These are phyloP conservation scores for Pythium rhizo-oryzae DNA, from an alignment of 352 stramenopile genomes.

Conservation along the genomic window DNA sequence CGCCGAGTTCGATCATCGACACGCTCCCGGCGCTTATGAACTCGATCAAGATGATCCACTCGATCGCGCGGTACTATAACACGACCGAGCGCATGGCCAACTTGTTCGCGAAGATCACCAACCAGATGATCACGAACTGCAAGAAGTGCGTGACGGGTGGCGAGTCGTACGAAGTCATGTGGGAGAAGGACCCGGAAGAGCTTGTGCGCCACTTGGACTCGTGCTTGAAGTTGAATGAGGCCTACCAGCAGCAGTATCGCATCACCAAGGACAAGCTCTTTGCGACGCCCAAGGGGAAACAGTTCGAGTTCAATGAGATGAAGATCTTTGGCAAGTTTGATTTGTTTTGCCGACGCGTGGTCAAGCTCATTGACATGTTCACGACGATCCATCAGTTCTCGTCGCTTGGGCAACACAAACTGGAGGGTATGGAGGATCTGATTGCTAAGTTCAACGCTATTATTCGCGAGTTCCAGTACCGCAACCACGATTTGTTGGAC, in stretches of 20 bases:
- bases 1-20: conserved; percentile 97
- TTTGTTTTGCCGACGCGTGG: conserved; percentile 96
- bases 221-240: conserved; percentile 98
- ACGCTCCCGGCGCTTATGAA: conserved; percentile 98
- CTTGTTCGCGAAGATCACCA: conserved; percentile 98
- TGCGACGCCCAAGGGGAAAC: conserved; percentile 95
- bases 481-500: conserved; percentile 96
- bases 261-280: conserved; percentile 98
- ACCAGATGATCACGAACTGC: conserved; percentile 99
- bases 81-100: conserved; percentile 97
- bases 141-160: conserved; percentile 93
- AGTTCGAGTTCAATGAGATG: conserved; percentile 99
- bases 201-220: conserved; percentile 95
- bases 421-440: conserved; percentile 92
- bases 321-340: conserved; percentile 99
- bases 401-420: conserved; percentile 90
- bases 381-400: conserved; percentile 98
- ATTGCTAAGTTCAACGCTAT: conserved; percentile 96
- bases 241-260: conserved; percentile 98
- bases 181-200: conserved; percentile 94
- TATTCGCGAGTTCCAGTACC: conserved; percentile 97
- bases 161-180: conserved; percentile 91
- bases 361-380: conserved; percentile 99
- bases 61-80: conserved; percentile 99
- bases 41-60: conserved; percentile 99